Base-by-base conservation (phyloP, 768 basidiomycete genomes). In the Pleurotus cornucopiae region DNA sequence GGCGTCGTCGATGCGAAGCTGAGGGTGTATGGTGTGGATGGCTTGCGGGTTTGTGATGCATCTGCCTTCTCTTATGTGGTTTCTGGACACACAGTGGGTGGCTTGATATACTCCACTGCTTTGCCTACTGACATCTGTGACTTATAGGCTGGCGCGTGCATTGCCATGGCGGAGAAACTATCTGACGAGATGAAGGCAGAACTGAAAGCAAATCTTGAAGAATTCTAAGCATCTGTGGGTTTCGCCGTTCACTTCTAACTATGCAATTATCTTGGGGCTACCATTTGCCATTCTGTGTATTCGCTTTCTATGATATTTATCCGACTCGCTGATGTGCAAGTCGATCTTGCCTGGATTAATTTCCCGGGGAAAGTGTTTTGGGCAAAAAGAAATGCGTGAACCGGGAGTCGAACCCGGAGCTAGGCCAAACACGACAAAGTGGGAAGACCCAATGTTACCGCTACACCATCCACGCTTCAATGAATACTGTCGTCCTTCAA, bases 401-500 rank as follows among this genome's bases (percentile, higher is more conserved):
- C 76, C 76, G 76, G 75, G 76, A 78, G 73, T 78, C 76, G 76
- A 78, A 78, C 76, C 75, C 76, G 75, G 75, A 69, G 75, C 76
- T 75, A 76, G 73, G 75, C 76, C 76, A 67, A 45, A 30, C 37
- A 56, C 4, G 6, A n/a, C 7, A 0, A 23, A 16, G 73, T 87
- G 85, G 85, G 85, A 88, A 86, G 84, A 85, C 83, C 82, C 83
- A 84, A 88, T 87, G 85, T 87, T 87, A 86, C 85, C 85, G 80
- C 72, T 87, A 86, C 84, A 85, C 85, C 82, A 87, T 71, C 73
- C 73, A 75, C 73, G 72, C 73, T 26, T 61, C 0, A 11, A 0
- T 11, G 2, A 3, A 34, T 3, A 0, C 4, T 2, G 4, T 3
- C 30, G 30, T 9, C 2, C 30, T 30, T 30, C 26, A 6, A 30